Evolutionary conservation across 768 basidiomycete species (phyloP), one percentile per base, ranked within the genome.

Genomic region (Holtermanniella nyarrowii): DNA sequence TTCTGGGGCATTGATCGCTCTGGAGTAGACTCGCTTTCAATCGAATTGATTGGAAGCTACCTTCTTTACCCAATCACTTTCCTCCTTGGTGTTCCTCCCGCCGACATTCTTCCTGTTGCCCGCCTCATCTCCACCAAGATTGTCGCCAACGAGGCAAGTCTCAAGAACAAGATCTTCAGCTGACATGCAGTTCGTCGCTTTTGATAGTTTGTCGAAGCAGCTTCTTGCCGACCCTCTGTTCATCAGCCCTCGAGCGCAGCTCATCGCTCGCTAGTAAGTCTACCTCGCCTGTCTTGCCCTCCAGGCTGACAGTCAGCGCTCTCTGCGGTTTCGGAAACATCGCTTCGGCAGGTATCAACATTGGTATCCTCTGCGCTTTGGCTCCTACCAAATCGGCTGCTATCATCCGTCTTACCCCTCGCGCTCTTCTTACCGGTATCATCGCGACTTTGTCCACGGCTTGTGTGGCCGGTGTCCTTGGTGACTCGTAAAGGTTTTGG

Each of bases 251-350:
- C 20, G 76, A 72, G 25, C 86, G 85, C 51, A 85, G 82, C 20
- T 88, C 48, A 89, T 91, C 59, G 81, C 84, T 13, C 82, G 84
- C 26, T 93, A 90, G 49, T 50, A 44, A 3, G 49, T 50, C 24
- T 14, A 2, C 5, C 3, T 20, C 4, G 25, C 16, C 3, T 21
- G 11, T 2, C 5, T 16, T 18, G 22, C 11, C 5, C 7, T 21
- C 13, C 16, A 5, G 40, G 4, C 16, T 31, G 2, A 3, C 42
- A 27, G n/a, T n/a, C 42, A 50, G 49, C 68, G 83, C 84, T 14
- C 81, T 91, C 14, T 90, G 88, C 70, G 90, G 90, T 10, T 93
- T 93, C 64, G 86, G 86, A 53, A 91, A 91, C 63, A 55, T 70
- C 26, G 60, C 56, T 21, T 58, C 86, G 5, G 75, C 89, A 22